A percentile compares a stretch with the other conserved stretches of the same genome.
Evolutionary conservation across 352 stramenopile genomes (phyloP).

Genomic region (Globisporangium abappressorium): DNA sequence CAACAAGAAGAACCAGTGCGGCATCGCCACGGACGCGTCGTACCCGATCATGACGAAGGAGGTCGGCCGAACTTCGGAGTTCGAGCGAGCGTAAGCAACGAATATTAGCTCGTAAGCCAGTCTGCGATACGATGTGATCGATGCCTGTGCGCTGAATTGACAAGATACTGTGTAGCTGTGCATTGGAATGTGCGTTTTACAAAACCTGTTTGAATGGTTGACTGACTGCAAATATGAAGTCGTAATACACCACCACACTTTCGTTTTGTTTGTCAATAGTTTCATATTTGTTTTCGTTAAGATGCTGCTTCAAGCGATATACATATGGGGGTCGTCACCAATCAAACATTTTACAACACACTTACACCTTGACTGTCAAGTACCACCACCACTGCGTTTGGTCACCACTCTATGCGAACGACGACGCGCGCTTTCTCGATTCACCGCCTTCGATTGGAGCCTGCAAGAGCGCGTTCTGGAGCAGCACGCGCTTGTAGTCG

Average conservation of each 20-base stretch:
- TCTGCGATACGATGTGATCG: background rate
- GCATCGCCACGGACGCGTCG: conserved; percentile 87
- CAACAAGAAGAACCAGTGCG: conserved; percentile 91
- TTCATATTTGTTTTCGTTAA: conserved; percentile 5
- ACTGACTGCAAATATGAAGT: conserved; percentile 1
- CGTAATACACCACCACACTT: conserved; percentile 1
- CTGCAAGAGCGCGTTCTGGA: conserved; percentile 38
- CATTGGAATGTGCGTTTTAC: background rate
- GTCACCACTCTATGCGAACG: conserved; percentile 5
- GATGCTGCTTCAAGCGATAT: conserved; percentile 7
- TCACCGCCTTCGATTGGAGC: conserved; percentile 1
- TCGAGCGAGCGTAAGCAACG: conserved; percentile 1
- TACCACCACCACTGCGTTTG: background rate
- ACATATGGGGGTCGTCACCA: conserved; percentile 4
- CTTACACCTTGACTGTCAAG: background rate
- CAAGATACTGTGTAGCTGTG: background rate
- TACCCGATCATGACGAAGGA: conserved; percentile 56
- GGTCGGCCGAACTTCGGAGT: conserved; percentile 4
- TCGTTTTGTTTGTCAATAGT: background rate
- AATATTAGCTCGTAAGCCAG: background rate
- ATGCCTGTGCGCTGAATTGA: background rate
- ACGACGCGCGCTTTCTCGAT: conserved; percentile 16
- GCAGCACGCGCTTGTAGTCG: conserved; percentile 64
- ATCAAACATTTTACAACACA: conserved; percentile 8
- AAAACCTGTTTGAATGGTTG: background rate